Evolutionary conservation across 257 asterid species (phyloP), one percentile per base, ranked within the genome.

Genomic region (Nicotiana knightiana): DNA sequence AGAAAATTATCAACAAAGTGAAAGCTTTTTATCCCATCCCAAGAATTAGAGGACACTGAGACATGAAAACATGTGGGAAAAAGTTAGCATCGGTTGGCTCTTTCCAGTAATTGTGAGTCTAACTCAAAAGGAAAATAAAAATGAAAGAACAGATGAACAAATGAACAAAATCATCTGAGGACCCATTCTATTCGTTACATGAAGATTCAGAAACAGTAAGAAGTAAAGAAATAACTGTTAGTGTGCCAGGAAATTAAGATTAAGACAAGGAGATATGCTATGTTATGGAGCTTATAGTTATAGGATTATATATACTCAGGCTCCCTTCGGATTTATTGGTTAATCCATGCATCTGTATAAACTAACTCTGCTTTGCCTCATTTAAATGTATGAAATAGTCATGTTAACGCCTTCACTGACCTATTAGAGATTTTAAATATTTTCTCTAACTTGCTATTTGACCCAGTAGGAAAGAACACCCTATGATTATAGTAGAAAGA

Each of bases 31-130:
- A 26, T 51, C 26, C 43, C 63, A 33, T 65, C 65, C 76, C 77
- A 79, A 62, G 46, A 28, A 79, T 33, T 26, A 43, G 76, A 79
- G 59, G 82, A n/a, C 30, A 79, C 35, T 43, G 68, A 53, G 63
- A 43, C 39, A 16, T 10, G 18, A 43, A 15, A 24, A 16, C 54
- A 37, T 43, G 58, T 61, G 26, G 46, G 58, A 21, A 62, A 63
- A 8, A 62, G 39, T 73, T 73, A 48, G 51, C 62, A 73, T 26
- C 9, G 46, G 63, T 24, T 48, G 79, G 26, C 79, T 73, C 63
- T 73, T 73, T 51, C 15, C 62, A 73, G 63, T 26, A 73, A 73
- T 28, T 48, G 79, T 51, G n/a, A 51, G 53, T 73, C 16, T 73
- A 46, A 73, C 63, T 73, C 79, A 73, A 48, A 71, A 51, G 13